These are phyloP conservation scores for Candida ortonii DNA, from an alignment of 805 yeast genomes.

Conservation along the genomic window DNA sequence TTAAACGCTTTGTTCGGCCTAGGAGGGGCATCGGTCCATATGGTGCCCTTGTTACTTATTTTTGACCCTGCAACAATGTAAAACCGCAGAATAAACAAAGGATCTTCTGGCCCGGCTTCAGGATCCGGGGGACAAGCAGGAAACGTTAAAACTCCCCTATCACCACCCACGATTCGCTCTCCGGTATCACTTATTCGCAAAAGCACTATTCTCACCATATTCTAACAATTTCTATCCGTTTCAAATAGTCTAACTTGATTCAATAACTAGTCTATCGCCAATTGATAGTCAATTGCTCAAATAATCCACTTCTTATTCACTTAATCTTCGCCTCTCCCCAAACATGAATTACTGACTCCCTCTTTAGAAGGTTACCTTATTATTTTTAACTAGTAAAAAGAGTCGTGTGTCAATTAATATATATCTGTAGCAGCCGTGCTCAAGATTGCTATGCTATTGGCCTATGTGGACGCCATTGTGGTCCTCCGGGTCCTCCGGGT, in stretches of 20 bases:
- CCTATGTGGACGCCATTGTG: slow-evolving; percentile 2
- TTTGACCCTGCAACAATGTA: slow-evolving; percentile 73
- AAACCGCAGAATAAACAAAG: slow-evolving; percentile 51
- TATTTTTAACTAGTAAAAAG: too few species aligned
- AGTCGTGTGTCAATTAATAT: too few species aligned
- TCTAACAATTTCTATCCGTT: too few species aligned
- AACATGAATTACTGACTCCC: too few species aligned
- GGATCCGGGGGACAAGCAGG: slow-evolving; percentile 43
- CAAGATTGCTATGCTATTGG: neutral
- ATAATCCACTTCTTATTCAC: too few species aligned
- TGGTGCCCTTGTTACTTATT: slow-evolving; percentile 64
- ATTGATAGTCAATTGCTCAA: too few species aligned
- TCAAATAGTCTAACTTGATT: too few species aligned
- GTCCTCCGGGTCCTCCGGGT: too few species aligned
- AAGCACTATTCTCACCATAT: slow-evolving; percentile 41
- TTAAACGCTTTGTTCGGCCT: slow-evolving; percentile 42
- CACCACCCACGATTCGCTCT: slow-evolving; percentile 39
- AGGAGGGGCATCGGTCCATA: slow-evolving; percentile 73
- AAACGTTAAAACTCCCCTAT: slow-evolving; percentile 49
- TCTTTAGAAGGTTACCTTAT: too few species aligned
- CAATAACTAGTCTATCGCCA: too few species aligned
- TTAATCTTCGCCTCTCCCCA: too few species aligned
- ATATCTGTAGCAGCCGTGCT: too few species aligned
- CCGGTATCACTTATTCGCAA: slow-evolving; percentile 48
- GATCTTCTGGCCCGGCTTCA: slow-evolving; percentile 32